Base-by-base conservation (phyloP, 768 basidiomycete species). In the Leccinum pellstonianum region DNA sequence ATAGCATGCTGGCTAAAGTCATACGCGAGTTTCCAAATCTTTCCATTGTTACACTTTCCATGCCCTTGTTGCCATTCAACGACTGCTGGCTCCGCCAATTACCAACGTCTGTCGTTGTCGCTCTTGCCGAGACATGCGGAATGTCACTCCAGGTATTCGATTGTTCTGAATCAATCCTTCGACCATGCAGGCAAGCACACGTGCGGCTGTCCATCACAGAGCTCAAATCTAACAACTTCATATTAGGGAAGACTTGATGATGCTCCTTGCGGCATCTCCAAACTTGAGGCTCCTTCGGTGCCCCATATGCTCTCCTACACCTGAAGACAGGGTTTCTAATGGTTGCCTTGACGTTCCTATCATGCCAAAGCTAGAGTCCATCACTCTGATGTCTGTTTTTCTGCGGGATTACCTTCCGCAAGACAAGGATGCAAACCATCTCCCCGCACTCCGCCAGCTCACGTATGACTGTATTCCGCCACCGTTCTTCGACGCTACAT, bases 401-500 rank as follows among this genome's bases (percentile, higher is more conserved):
- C 41, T 71, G 21, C 69, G 67, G 15, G 71, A 71, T 58, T 73
- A 71, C 35, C 70, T 73, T 41, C 71, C 69, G 2, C 61, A 65
- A 41, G 56, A 73, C 41, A 71, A 67, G 41, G 58, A 66, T 33
- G 61, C 57, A 41, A 73, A 73, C 49, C 68, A 65, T 33, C 56
- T 73, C 38, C 70, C 71, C 33, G 67, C 71, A 29, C 70, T 73
- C 41, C 65, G 71, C 37, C 66, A 69, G 43, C 70, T 73, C 31
- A 69, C 65, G 11, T 71, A 73, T n/a, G 71, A 71, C 38, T 71
- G 71, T 49, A 71, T 69, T 23, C 71, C 71, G 4, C 71, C 67
- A 2, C 69, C 70, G 19, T 71, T 70, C 53, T 64, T 68, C 21
- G 69, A 69, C 17, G 31, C 63, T n/a, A 61, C 62, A n/a, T 71